A percentile compares a stretch with the other conserved stretches of the same genome.
phyloP scores from a whole-genome alignment of 1,284 basidiomycete species.

The Coniophora puteana region DNA sequence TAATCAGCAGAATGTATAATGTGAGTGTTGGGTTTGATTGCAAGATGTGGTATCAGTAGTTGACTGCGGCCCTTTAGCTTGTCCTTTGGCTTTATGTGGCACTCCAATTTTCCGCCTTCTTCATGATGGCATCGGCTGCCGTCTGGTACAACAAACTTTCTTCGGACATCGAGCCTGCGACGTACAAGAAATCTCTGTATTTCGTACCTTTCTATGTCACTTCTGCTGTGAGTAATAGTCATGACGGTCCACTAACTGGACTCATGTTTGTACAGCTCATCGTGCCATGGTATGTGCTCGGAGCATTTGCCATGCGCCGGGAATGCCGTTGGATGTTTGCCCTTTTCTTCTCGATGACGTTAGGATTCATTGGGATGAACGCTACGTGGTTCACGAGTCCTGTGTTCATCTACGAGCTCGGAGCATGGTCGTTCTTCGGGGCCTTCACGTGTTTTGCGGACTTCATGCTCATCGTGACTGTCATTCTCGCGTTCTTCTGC shows the following conservation, averaged over 20 bases:
- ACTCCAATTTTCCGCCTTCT: conserved; percentile 50
- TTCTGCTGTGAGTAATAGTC: conserved; percentile 37
- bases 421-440: conserved; percentile 48
- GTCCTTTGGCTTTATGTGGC: conserved; percentile 46
- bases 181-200: conserved; percentile 35
- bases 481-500: conserved; percentile 40
- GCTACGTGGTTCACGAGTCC: conserved; percentile 39
- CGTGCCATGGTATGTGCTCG: conserved; percentile 45
- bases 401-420: conserved; percentile 47
- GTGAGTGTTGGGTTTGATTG: conserved; percentile 18
- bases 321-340: conserved; percentile 28
- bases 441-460: conserved; percentile 39
- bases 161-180: conserved; percentile 26
- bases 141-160: conserved; percentile 53
- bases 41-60: neutral
- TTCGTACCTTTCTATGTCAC: conserved; percentile 38
- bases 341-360: conserved; percentile 35
- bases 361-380: conserved; percentile 38
- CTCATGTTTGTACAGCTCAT: conserved; percentile 29
- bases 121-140: conserved; percentile 42
- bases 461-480: conserved; percentile 36
- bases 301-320: conserved; percentile 17
- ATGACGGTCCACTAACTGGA: neutral
- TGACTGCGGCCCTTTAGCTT: conserved; percentile 27
- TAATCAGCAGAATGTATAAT: conserved; percentile 45